Evolutionary conservation across 1,284 basidiomycete genomes (phyloP), one percentile per base, ranked within the genome.

Genomic region (Apiotrichum gamsii): DNA sequence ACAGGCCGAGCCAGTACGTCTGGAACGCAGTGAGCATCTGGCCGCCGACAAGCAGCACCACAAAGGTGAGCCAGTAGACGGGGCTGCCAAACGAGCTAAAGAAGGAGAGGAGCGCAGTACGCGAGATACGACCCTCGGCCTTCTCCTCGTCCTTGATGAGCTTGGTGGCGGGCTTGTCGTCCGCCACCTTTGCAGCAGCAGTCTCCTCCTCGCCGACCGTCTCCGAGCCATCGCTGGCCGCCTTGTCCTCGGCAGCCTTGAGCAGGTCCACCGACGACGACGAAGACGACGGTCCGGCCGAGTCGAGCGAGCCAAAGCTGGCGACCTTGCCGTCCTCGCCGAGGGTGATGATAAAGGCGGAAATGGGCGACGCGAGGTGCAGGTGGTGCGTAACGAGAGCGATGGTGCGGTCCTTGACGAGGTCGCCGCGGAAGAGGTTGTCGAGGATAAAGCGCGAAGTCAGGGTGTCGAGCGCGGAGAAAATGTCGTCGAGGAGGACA

Each of bases 381-480:
- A 85, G 76, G 58, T 87, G 85, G 67, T 87, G 85, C 0, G 84
- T 86, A 60, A 86, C 83, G 6, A 89, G 73, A 19, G 89, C 67
- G 32, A 88, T 73, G 1, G 86, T 89, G 37, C 86, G 76, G 5
- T 78, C 82, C 34, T 76, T 73, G 31, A 89, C 71, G 8, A 89
- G 73, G 51, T 84, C 80, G 4, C 85, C 83, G 35, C 72, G 69
- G 67, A 90, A 79, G 57, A 85, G 83, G 43, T 86, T 79, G 16
- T 87, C 80, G 11, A 88, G 80, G 48, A 89, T 82, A 79, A 80
- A 87, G 54, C 80, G 80, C 0, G 84, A 77, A 0, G 85, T 89
- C 52, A 84, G 79, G 5, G 81, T 78, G 59, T 75, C 72, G 31
- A 74, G 54, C 4, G 71, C 71, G 21, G 72, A 70, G 38, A 69